phyloP scores from a whole-genome alignment of 257 asterid genomes.

The Echites panduratus region DNA sequence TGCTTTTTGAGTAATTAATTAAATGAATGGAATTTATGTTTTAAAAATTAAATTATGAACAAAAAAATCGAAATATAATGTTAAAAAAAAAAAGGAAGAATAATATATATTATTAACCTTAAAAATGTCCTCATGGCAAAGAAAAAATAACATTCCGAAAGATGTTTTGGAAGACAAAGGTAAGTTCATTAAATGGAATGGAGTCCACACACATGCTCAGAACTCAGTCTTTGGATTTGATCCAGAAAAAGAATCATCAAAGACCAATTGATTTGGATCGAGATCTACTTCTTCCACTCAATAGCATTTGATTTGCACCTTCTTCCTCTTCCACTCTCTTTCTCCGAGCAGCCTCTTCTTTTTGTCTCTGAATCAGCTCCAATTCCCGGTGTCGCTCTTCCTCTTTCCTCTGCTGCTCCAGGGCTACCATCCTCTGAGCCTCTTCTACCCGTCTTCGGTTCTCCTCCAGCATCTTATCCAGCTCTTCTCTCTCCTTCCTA shows the following conservation, averaged over 20 bases:
- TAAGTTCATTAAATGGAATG: no score
- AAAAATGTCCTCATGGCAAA: no score
- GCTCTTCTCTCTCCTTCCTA: constrained; percentile 86
- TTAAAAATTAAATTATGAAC: no score
- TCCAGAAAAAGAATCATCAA: constrained; percentile 1
- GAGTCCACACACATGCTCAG: no score
- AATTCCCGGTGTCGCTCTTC: constrained; percentile 75
- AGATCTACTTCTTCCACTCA: constrained; percentile 37
- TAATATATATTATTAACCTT: no score
- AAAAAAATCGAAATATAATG: no score
- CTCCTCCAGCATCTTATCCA: constrained; percentile 94
- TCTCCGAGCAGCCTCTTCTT: constrained; percentile 76
- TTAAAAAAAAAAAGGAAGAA: no score
- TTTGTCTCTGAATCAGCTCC: constrained; percentile 83
- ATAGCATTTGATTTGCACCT: constrained; percentile 34
- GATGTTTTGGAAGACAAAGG: no score
- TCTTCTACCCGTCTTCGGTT: constrained; percentile 88
- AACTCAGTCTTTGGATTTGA: no score
- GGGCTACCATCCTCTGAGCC: constrained; percentile 78
- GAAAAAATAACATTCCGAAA: no score
- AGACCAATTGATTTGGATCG: constrained; percentile 42
- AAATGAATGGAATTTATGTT: no score
- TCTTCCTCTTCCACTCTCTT: constrained; percentile 69
- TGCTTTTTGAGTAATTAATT: no score
- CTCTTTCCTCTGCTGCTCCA: constrained; percentile 73